These are phyloP conservation scores for Prorocentrum cordatum DNA, from an alignment of 169 alveolate genomes.

Conservation along the genomic window DNA sequence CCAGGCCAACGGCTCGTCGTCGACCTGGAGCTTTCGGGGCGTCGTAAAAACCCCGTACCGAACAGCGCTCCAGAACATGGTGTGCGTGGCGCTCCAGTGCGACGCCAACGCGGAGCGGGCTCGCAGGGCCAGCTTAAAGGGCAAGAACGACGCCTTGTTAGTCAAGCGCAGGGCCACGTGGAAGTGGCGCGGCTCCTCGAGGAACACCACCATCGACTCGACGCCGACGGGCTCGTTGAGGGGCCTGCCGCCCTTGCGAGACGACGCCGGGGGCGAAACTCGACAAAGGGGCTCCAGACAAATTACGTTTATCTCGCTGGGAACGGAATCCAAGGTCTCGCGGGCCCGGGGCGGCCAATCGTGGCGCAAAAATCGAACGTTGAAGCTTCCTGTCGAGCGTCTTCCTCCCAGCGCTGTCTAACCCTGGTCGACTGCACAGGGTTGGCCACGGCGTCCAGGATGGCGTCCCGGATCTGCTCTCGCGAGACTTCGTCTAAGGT, in stretches of 20 bases:
- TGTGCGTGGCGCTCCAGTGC: constrained; percentile 4
- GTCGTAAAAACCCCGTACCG: not conserved
- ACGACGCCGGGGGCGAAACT: too few species aligned
- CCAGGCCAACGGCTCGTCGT: not conserved
- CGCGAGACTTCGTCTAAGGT: not conserved
- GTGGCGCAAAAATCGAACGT: too few species aligned
- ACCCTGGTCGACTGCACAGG: not conserved
- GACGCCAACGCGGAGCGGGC: not conserved
- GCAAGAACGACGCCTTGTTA: not conserved
- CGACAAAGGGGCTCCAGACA: too few species aligned
- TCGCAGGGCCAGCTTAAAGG: not conserved
- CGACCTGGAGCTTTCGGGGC: not conserved
- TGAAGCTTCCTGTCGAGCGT: too few species aligned
- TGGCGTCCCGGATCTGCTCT: not conserved
- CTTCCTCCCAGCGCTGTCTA: too few species aligned
- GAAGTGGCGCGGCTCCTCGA: not conserved
- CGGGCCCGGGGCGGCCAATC: too few species aligned
- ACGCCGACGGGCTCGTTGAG: not conserved
- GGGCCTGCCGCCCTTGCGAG: not conserved
- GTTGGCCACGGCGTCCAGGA: not conserved
- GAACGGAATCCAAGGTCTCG: too few species aligned
- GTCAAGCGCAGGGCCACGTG: not conserved
- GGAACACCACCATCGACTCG: not conserved
- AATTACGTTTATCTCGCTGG: too few species aligned
- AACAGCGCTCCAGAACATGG: not conserved